Conservation (phyloP, 345 rosid genomes). For the Linum usitatissimum region DNA sequence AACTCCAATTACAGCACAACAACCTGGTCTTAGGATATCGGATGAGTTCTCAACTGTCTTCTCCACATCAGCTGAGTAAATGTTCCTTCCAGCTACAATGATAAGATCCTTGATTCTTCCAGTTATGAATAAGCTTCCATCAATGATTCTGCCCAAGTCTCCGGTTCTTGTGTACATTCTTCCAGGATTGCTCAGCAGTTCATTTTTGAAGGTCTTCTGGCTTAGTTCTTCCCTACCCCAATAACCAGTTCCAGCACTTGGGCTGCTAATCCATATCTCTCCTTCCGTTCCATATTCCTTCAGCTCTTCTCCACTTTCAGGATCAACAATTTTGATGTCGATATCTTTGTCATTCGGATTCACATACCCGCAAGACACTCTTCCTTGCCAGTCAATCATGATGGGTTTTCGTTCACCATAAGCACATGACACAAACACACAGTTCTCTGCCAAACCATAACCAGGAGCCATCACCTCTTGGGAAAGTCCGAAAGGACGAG, state of each 20-base stretch:
- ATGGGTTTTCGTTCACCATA: conserved; percentile 49
- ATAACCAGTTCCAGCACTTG: conserved; percentile 58
- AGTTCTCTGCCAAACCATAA: conserved; percentile 64
- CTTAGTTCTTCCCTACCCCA: conserved; percentile 56
- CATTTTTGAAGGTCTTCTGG: conserved; percentile 40
- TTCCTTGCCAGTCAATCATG: conserved; percentile 54
- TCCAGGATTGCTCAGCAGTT: conserved; percentile 26
- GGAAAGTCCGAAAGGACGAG: conserved; percentile 42
- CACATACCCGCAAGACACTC: conserved; percentile 54
- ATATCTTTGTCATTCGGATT: conserved; percentile 30
- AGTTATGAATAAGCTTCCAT: conserved; percentile 46
- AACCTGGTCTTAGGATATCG: conserved; percentile 48
- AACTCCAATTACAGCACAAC: conserved; percentile 62
- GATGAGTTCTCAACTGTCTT: conserved; percentile 57
- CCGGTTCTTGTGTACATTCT: conserved; percentile 49
- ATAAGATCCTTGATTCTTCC: conserved; percentile 73
- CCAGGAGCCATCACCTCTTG: conserved; percentile 70
- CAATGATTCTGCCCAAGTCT: conserved; percentile 50
- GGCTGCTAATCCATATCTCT: conserved; percentile 59
- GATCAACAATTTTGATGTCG: conserved; percentile 42
- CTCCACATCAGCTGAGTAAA: conserved; percentile 60
- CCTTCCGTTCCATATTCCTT: conserved; percentile 44
- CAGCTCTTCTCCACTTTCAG: conserved; percentile 34
- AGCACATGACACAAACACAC: conserved; percentile 65
- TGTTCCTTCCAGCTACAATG: conserved; percentile 57